Evolutionary conservation across 169 alveolate species (phyloP).

Genomic region (Eimeria brunetti): DNA sequence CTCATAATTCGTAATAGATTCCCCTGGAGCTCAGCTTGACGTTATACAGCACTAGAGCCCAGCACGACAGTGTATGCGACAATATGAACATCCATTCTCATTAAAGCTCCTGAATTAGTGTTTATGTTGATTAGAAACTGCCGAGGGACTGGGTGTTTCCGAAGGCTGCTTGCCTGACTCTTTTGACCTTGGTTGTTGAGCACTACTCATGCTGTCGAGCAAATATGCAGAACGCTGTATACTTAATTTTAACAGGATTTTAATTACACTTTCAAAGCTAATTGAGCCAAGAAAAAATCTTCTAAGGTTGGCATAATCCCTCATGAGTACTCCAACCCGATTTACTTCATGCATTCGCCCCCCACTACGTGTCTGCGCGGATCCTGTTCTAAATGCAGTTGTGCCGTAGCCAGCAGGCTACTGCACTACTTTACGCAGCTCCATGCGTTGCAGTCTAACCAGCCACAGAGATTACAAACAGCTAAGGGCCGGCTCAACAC

Average conservation of each 20-base stretch:
- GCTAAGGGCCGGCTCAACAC: neutral
- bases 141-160: neutral
- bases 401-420: neutral
- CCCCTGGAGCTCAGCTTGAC: neutral
- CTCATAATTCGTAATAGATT: neutral
- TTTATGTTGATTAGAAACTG: neutral
- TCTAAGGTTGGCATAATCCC: too few relatives aligned
- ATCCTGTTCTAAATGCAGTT: too few relatives aligned
- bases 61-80: neutral
- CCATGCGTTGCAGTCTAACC: neutral
- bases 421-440: neutral
- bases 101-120: neutral
- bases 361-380: too few relatives aligned
- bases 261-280: neutral
- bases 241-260: too few relatives aligned
- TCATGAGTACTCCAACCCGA: too few relatives aligned
- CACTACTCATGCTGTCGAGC: neutral
- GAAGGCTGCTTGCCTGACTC: neutral
- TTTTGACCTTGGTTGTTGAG: neutral
- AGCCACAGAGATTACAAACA: neutral
- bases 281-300: too few relatives aligned
- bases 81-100: neutral
- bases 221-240: neutral
- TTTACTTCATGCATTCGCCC: too few relatives aligned
- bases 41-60: neutral